A percentile compares a stretch with the other conserved stretches of the same genome.
phyloP scores from a whole-genome alignment of 1,284 basidiomycete genomes.

The Fistulinella cinereoalba region DNA sequence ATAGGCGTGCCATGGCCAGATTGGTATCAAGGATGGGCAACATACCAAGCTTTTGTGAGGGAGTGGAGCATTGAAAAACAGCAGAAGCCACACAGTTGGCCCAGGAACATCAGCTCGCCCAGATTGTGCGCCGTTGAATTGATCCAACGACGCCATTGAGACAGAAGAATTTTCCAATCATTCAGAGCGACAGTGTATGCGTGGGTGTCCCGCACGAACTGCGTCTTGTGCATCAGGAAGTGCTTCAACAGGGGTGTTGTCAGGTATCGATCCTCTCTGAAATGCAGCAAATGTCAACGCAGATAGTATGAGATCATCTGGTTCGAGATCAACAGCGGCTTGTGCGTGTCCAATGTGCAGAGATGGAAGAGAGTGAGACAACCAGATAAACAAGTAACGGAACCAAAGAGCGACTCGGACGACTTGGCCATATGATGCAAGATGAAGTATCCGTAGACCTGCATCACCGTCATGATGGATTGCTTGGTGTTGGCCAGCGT shows the following conservation, averaged over 20 bases:
- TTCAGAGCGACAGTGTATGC: conserved; percentile 91
- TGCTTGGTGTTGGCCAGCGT: conserved; percentile 87
- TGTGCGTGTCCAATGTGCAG: conserved; percentile 89
- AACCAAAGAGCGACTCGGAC: conserved; percentile 95
- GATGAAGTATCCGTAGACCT: conserved; percentile 98
- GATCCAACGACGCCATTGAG: conserved; percentile 98
- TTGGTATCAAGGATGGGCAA: conserved; percentile 66
- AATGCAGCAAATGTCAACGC: conserved; percentile 88
- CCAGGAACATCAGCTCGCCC: conserved; percentile 88
- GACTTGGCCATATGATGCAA: conserved; percentile 98
- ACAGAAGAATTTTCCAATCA: conserved; percentile 93
- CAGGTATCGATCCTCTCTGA: conserved; percentile 98
- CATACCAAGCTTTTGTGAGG: conserved; percentile 55
- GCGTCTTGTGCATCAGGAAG: conserved; percentile 90
- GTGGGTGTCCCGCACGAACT: conserved; percentile 91
- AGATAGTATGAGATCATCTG: conserved; percentile 90
- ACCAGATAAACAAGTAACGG: conserved; percentile 96
- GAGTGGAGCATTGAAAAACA: conserved; percentile 93
- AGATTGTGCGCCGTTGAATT: conserved; percentile 99
- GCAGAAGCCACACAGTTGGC: conserved; percentile 95
- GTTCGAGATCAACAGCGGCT: conserved; percentile 86
- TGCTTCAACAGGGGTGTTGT: conserved; percentile 95
- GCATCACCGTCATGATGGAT: conserved; percentile 97
- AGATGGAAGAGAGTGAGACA: conserved; percentile 96
- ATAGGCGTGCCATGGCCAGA: conserved; percentile 74